Evolutionary conservation across 257 asterid species (phyloP), one percentile per base, ranked within the genome.

Genomic region (Verbena officinalis): DNA sequence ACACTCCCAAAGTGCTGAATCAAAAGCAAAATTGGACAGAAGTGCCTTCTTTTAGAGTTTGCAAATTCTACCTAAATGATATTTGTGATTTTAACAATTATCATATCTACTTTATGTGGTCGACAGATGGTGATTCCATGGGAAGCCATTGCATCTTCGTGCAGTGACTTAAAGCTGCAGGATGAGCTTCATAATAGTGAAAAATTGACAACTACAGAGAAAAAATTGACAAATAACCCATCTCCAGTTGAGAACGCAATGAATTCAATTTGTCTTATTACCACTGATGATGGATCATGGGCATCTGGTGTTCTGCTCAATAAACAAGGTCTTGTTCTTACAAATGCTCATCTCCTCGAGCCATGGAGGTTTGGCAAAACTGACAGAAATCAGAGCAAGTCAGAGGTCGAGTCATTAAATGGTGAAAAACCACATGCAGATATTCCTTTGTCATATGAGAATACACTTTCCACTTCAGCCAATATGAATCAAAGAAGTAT

Each of bases 291-390:
- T 75, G 97, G 99, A 65, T 86, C 96, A 30, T 94, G 99, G 99
- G 99, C 99, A 36, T 90, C 99, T 51, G 97, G 99, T 68, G 81
- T 94, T 69, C 74, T 94, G 73, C 89, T 90, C 73, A 90, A 94
- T 74, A 86, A 82, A 65, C 81, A 86, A 78, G 97, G 99, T 65
- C 76, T 94, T 49, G 75, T 94, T 75, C 99, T 94, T 74, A 94
- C 99, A 65, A 93, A 94, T 43, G 97, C 97, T 77, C 99, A 94
- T 77, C 95, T 94, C 63, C 78, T 94, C 68, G 99, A 94, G 79
- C 99, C 99, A 23, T 88, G 99, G 99, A 83, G 99, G 70, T 94
- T 94, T 49, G 87, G 95, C 31, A 94, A 88, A 78, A 78, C 94
- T 62, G 89, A 81, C 58, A 72, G 65, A 69, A 60, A 72, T 54